phyloP scores from a whole-genome alignment of 2,329 filamentous ascomycete genomes.

The Fusarium fracticaudum region DNA sequence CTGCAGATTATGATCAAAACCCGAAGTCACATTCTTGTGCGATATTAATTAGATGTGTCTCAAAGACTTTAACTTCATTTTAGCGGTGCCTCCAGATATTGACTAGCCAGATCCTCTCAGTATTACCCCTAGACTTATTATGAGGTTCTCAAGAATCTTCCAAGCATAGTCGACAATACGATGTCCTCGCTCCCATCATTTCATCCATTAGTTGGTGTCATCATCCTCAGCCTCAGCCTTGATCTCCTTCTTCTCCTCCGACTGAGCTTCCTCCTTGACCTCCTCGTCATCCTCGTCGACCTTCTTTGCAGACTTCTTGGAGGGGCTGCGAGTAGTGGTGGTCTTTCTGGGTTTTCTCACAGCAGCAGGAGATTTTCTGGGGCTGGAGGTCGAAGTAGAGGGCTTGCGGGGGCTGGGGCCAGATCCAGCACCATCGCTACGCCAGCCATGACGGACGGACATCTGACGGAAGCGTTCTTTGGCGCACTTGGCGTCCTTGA shows the following conservation, averaged over 20 bases:
- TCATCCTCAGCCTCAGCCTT: constrained; percentile 8
- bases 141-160: not conserved
- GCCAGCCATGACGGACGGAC: constrained; percentile 53
- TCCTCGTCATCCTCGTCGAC: constrained; percentile 42
- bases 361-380: constrained; percentile 43
- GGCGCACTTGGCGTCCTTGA: constrained; percentile 55
- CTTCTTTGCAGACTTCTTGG: constrained; percentile 47
- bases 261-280: constrained; percentile 22
- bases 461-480: constrained; percentile 55
- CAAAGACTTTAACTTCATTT: not conserved
- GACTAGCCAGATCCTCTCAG: constrained; percentile 8
- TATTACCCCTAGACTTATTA: not conserved
- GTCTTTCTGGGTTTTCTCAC: constrained; percentile 48
- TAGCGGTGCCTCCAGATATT: not conserved
- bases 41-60: not conserved
- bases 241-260: constrained; percentile 14
- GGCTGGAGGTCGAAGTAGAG: constrained; percentile 16
- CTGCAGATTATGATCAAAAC: not conserved
- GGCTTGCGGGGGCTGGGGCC: constrained; percentile 40
- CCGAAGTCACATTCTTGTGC: not conserved
- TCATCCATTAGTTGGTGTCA: not conserved
- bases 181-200: not conserved
- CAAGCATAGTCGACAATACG: not conserved
- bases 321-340: constrained; percentile 40
- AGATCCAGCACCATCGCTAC: constrained; percentile 32